Evolutionary conservation across 305 asterid species (phyloP).

Genomic region (Solanum hybrid): DNA sequence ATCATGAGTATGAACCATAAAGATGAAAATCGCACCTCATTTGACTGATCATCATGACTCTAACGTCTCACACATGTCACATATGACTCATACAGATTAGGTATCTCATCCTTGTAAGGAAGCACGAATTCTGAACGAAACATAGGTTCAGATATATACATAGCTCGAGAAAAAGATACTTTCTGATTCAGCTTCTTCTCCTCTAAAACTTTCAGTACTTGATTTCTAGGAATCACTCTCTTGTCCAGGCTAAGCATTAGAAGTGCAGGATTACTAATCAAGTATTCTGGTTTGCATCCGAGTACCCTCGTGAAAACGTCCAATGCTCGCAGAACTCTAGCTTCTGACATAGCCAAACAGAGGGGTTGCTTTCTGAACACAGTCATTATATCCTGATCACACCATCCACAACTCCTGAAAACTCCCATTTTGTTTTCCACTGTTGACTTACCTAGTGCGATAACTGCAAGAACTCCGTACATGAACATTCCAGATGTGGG

Average conservation of each 20-base stretch:
- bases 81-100: constrained; percentile 3
- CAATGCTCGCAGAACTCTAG: not conserved
- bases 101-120: constrained; percentile 12
- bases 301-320: not conserved
- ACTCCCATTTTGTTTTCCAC: constrained; percentile 8
- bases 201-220: not conserved
- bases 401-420: constrained; percentile 8
- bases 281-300: not conserved
- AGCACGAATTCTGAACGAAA: not conserved
- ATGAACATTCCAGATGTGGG: constrained; percentile 9
- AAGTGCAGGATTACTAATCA: not conserved
- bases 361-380: constrained; percentile 11
- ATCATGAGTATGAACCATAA: not conserved
- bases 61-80: not conserved
- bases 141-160: not conserved
- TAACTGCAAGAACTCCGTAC: not conserved
- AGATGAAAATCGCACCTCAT: not conserved
- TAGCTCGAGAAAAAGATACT: not conserved
- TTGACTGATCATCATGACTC: not conserved
- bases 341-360: not conserved
- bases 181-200: constrained; percentile 7
- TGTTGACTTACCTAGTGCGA: not conserved
- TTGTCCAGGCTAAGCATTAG: constrained; percentile 12
- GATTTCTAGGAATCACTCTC: constrained; percentile 5
- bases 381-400: not conserved